phyloP scores from a whole-genome alignment of 2,329 filamentous ascomycete species.

The Penicillium griseofulvum region DNA sequence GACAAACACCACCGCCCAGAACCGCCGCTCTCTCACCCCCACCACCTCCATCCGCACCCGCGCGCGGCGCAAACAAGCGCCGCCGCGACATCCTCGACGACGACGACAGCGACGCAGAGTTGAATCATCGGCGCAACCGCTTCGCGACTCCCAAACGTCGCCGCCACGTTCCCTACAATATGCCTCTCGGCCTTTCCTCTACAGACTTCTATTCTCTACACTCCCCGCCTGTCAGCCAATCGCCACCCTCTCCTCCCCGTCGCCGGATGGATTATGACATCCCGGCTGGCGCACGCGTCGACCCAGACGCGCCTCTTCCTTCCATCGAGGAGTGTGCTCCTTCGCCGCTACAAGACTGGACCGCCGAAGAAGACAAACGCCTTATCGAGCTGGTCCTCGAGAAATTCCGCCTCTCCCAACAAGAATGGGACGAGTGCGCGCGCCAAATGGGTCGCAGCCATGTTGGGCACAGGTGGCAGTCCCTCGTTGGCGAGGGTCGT shows the following conservation, averaged over 20 bases:
- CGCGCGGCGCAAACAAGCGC: conserved; percentile 42
- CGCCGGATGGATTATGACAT: conserved; percentile 7
- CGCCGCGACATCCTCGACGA: conserved; percentile 32
- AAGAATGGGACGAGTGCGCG: conserved; percentile 48
- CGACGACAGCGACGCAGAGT: conserved; percentile 16
- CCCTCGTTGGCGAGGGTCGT: conserved; percentile 44
- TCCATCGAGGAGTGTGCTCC: conserved; percentile 31
- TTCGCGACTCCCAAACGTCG: conserved; percentile 48
- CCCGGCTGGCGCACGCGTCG: conserved; percentile 17
- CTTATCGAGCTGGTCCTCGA: conserved; percentile 46
- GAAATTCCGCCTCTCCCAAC: conserved; percentile 43
- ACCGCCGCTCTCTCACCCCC: conserved; percentile 18
- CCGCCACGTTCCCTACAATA: conserved; percentile 41
- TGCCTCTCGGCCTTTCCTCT: conserved; percentile 45
- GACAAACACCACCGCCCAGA: conserved; percentile 20
- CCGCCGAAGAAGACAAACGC: conserved; percentile 41
- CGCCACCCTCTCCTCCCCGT: conserved; percentile 28
- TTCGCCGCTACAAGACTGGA: conserved; percentile 31
- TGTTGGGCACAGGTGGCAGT: conserved; percentile 43
- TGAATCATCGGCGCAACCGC: conserved; percentile 17
- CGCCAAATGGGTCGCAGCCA: conserved; percentile 40
- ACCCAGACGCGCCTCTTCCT: conserved; percentile 36
- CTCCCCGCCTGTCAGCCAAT: conserved; percentile 34
- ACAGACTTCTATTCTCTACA: conserved; percentile 46
- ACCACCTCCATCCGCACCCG: conserved; percentile 25